phyloP scores from a whole-genome alignment of 441 rosid species.

The Viola pubescens region DNA sequence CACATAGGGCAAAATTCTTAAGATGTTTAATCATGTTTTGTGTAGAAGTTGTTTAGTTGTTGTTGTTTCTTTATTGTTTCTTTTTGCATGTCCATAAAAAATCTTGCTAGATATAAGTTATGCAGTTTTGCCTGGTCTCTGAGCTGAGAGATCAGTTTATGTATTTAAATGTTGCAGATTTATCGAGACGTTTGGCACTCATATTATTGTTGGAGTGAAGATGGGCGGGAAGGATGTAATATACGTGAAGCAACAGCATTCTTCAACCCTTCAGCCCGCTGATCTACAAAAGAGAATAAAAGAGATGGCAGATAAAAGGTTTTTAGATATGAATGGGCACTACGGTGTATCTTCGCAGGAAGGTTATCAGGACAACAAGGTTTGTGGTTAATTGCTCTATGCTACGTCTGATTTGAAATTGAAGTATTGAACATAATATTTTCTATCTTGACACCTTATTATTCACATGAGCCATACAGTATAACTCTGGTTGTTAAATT shows the following conservation, averaged over 20 bases:
- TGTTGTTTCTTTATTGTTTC: too few species aligned
- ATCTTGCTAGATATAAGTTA: too few species aligned
- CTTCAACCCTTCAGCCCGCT: constrained; percentile 67
- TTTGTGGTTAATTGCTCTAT: constrained; percentile 24
- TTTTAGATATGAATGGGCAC: constrained; percentile 46
- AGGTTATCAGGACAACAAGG: constrained; percentile 49
- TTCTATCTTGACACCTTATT: background rate
- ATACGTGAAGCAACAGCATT: constrained; percentile 75
- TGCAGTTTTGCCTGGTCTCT: too few species aligned
- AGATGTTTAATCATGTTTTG: too few species aligned
- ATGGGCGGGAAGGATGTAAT: constrained; percentile 99
- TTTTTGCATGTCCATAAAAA: too few species aligned
- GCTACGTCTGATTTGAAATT: background rate
- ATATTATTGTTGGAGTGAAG: constrained; percentile 80
- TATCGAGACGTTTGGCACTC: constrained; percentile 80
- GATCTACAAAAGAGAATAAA: constrained; percentile 72
- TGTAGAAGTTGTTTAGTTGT: too few species aligned
- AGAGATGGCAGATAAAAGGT: constrained; percentile 90
- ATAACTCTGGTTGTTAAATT: background rate
- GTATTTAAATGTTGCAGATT: constrained; percentile 42
- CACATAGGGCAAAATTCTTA: too few species aligned
- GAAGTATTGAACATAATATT: background rate
- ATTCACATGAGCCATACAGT: background rate
- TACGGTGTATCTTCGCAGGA: constrained; percentile 41
- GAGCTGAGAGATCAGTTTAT: too few species aligned